Evolutionary conservation across 805 yeast genomes (phyloP).

Genomic region (Suhomyces sp.): DNA sequence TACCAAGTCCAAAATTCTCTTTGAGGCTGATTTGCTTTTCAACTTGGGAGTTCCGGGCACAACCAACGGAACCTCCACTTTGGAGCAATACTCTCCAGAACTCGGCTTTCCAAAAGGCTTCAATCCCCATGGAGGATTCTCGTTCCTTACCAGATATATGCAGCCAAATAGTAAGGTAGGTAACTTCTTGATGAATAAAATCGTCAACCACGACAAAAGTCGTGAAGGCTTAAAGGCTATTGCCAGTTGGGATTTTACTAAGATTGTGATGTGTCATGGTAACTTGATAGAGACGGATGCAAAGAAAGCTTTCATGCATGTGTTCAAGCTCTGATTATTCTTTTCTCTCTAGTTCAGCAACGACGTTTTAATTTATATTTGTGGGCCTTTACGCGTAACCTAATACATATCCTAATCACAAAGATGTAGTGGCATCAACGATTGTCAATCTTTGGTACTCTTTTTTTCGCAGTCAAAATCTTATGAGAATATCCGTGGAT

Average conservation of each 20-base stretch:
- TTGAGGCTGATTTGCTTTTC: slow-evolving; percentile 61
- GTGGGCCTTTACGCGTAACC: not conserved
- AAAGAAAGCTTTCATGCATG: slow-evolving; percentile 22
- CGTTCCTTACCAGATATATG: slow-evolving; percentile 37
- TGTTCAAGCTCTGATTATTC: slow-evolving; percentile 8
- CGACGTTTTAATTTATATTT: not conserved
- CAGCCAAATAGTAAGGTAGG: slow-evolving; percentile 43
- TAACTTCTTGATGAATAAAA: slow-evolving; percentile 20
- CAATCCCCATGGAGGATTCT: slow-evolving; percentile 45
- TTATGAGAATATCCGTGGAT: not conserved
- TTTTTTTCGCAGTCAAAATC: not conserved
- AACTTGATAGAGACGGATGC: slow-evolving; percentile 45
- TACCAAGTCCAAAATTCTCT: slow-evolving; percentile 44
- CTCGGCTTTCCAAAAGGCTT: slow-evolving; percentile 43
- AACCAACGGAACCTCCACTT: slow-evolving; percentile 13
- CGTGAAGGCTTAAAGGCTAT: slow-evolving; percentile 18
- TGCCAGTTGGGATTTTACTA: slow-evolving; percentile 23
- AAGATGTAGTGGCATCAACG: not conserved
- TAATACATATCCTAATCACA: not conserved
- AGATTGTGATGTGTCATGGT: slow-evolving; percentile 40
- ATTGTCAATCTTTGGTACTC: not conserved
- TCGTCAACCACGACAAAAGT: slow-evolving; percentile 17
- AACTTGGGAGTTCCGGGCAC: slow-evolving; percentile 48
- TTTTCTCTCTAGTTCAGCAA: not conserved
- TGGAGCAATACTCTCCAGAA: slow-evolving; percentile 43